Percentiles rank a stretch among this genome's conserved stretches.
These are phyloP conservation scores for Balamuthia mandrillaris DNA, from an alignment of 208 protist species.

Conservation along the genomic window DNA sequence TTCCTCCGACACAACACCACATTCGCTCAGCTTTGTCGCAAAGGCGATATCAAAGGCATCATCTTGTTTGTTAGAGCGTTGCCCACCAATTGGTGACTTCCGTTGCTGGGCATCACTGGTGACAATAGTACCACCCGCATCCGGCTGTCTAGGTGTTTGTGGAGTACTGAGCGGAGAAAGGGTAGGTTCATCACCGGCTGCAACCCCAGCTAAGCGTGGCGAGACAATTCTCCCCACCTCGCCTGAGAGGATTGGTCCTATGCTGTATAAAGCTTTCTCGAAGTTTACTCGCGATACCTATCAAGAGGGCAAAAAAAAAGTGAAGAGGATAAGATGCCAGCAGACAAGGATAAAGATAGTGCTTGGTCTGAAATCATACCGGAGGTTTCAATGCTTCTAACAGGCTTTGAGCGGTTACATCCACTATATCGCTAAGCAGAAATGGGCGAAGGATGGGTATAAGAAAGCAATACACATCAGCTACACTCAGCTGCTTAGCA, in stretches of 20 bases:
- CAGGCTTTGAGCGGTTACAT: not conserved
- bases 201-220: not conserved
- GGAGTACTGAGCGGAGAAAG: too few species aligned
- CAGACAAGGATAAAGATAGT: not conserved
- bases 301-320: not conserved
- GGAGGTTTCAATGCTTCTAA: not conserved
- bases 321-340: not conserved
- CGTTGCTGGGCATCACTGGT: too few species aligned
- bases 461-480: slow-evolving; percentile 36
- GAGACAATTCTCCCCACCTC: not conserved
- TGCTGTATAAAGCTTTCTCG: slow-evolving; percentile 13
- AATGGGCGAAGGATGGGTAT: slow-evolving; percentile 17
- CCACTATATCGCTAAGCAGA: slow-evolving; percentile 7
- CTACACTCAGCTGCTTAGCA: not conserved
- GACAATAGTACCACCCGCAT: too few species aligned
- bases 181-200: not conserved
- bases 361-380: not conserved
- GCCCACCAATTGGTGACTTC: too few species aligned
- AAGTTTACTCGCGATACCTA: slow-evolving; percentile 4
- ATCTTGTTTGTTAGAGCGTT: not conserved
- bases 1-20: not conserved
- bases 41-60: not conserved
- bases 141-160: too few species aligned
- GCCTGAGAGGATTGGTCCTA: slow-evolving; percentile 2
- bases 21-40: not conserved